Percentiles rank a stretch among this genome's conserved stretches.
Evolutionary conservation across 129 eudicot genomes (phyloP).

Genomic region (Chrysanthemum lavandulifolium): DNA sequence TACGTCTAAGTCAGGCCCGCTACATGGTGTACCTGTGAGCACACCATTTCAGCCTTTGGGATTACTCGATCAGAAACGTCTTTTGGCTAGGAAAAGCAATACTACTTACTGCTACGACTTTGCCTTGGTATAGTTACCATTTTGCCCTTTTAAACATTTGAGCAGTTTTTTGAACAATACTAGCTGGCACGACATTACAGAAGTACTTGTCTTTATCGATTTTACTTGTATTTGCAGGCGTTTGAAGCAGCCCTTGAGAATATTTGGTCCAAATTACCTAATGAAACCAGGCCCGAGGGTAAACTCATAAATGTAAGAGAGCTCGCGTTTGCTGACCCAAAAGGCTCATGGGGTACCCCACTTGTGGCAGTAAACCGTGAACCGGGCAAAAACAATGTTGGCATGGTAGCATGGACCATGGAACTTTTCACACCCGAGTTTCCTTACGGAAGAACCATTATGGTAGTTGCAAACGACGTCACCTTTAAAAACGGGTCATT

Average conservation of each 20-base stretch:
- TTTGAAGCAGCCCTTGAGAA: slow-evolving; percentile 78
- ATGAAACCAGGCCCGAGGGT: slow-evolving; percentile 40
- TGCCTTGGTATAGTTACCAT: slow-evolving; percentile 55
- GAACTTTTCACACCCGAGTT: slow-evolving; percentile 97
- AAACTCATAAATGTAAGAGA: slow-evolving; percentile 60
- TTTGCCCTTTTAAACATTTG: not conserved
- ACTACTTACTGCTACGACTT: slow-evolving; percentile 99
- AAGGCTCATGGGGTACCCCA: slow-evolving; percentile 80
- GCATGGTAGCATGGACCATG: slow-evolving; percentile 98
- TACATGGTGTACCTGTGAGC: slow-evolving; percentile 77
- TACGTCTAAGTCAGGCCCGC: slow-evolving; percentile 47
- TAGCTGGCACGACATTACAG: not conserved
- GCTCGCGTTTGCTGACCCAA: slow-evolving; percentile 62
- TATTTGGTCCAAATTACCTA: slow-evolving; percentile 55
- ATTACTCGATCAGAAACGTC: slow-evolving; percentile 78
- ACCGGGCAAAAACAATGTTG: slow-evolving; percentile 83
- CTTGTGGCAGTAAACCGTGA: slow-evolving; percentile 61
- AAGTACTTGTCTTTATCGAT: not conserved
- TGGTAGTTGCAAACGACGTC: slow-evolving; percentile 91
- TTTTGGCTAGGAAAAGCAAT: slow-evolving; percentile 87
- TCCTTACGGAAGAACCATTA: slow-evolving; percentile 73
- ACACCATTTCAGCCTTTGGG: slow-evolving; percentile 77
- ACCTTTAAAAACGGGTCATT: slow-evolving; percentile 93
- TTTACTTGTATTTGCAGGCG: slow-evolving; percentile 54
- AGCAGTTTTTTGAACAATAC: too few species aligned